Evolutionary conservation across 2,329 filamentous ascomycete species (phyloP).

Genomic region (Claviceps fusiformis): DNA sequence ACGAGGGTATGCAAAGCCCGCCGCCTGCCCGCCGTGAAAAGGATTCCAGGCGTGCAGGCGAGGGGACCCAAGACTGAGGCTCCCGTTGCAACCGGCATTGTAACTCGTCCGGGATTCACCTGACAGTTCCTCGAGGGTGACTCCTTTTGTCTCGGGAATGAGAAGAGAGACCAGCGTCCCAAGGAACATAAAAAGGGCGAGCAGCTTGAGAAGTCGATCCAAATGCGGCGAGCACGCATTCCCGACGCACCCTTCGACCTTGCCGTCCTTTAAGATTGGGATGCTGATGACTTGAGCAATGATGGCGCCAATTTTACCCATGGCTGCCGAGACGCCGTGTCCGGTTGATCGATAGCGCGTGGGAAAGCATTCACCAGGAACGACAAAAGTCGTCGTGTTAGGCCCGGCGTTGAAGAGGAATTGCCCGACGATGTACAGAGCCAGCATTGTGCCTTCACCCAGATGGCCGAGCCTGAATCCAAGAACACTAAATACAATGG

Average conservation of each 20-base stretch:
- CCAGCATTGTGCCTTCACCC: conserved; percentile 35
- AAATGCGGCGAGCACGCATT: conserved; percentile 44
- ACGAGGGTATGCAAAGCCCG: conserved; percentile 35
- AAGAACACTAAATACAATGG: conserved; percentile 46
- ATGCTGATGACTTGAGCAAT: conserved; percentile 53
- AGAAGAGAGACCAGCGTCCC: conserved; percentile 56
- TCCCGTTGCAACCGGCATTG: conserved; percentile 37
- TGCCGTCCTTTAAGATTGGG: conserved; percentile 45
- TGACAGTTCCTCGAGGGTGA: conserved; percentile 57
- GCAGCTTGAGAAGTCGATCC: conserved; percentile 63
- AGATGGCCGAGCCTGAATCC: conserved; percentile 45
- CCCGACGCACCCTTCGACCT: conserved; percentile 33
- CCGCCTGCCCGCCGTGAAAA: conserved; percentile 35
- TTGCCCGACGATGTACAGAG: conserved; percentile 49
- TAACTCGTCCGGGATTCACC: conserved; percentile 51
- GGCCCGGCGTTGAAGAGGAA: conserved; percentile 56
- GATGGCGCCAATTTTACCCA: conserved; percentile 56
- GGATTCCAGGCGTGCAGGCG: conserved; percentile 28
- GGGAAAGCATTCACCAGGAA: conserved; percentile 52
- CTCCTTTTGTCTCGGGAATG: conserved; percentile 65
- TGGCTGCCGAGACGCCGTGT: conserved; percentile 52
- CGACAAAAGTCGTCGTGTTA: conserved; percentile 52
- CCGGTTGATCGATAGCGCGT: conserved; percentile 48
- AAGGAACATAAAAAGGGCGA: conserved; percentile 66
- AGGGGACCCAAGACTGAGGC: conserved; percentile 24